phyloP scores from a whole-genome alignment of 2,329 filamentous ascomycete species.

The Thelonectria olida region DNA sequence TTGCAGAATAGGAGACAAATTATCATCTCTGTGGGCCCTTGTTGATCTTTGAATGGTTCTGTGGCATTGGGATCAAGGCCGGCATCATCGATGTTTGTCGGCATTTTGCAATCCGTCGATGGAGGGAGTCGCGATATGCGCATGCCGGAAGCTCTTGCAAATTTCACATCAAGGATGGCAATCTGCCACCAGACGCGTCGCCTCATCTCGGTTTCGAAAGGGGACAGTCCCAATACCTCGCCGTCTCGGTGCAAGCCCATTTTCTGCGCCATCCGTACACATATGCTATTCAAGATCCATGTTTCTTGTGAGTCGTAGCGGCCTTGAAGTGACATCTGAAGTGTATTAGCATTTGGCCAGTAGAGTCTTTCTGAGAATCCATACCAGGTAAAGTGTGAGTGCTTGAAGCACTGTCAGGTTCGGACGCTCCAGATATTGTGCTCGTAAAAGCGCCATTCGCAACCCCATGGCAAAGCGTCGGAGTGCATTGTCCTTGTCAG shows the following conservation, averaged over 20 bases:
- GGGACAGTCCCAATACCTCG: constrained; percentile 12
- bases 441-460: constrained; percentile 1
- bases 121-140: constrained; percentile 9
- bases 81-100: constrained; percentile 16
- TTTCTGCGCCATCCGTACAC: constrained; percentile 23
- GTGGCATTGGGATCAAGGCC: constrained; percentile 5
- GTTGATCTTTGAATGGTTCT: not conserved
- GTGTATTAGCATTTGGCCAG: not conserved
- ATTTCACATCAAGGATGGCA: constrained; percentile 19
- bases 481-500: not conserved
- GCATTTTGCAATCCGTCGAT: constrained; percentile 20
- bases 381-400: constrained; percentile 12
- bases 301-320: not conserved
- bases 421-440: constrained; percentile 1
- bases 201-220: constrained; percentile 25
- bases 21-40: constrained; percentile 21
- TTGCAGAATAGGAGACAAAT: constrained; percentile 17
- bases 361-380: not conserved
- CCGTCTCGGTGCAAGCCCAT: constrained; percentile 29
- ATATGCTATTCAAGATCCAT: constrained; percentile 23
- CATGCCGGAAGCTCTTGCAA: constrained; percentile 13
- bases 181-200: constrained; percentile 32
- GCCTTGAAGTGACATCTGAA: constrained; percentile 11
- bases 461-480: constrained; percentile 6
- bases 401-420: constrained; percentile 13